Percentiles rank a stretch among this genome's conserved stretches.
phyloP scores from a whole-genome alignment of 805 yeast species.

The Lachancea fermentati region DNA sequence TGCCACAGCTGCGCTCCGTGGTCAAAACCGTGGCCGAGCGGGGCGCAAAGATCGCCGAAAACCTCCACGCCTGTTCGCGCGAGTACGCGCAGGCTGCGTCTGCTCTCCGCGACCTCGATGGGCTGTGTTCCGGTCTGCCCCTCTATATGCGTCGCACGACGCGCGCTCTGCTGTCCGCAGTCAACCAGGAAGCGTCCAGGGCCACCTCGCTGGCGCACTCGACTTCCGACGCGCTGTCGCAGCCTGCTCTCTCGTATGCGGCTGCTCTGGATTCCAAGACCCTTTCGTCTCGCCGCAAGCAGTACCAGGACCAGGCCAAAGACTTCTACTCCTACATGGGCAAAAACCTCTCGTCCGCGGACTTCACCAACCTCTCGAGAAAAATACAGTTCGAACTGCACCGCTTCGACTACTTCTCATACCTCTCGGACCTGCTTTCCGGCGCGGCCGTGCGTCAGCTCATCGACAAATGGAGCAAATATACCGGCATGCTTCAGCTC shows the following conservation, averaged over 20 bases:
- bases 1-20: slow-evolving; percentile 5
- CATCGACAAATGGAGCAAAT: slow-evolving; percentile 1
- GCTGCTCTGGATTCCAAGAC: slow-evolving; percentile 2
- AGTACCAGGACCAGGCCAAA: slow-evolving; percentile 13
- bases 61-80: not conserved
- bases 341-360: slow-evolving; percentile 6
- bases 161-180: not conserved
- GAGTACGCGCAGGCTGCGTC: slow-evolving; percentile 4
- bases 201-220: not conserved
- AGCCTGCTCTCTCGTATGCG: not conserved
- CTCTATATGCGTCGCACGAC: slow-evolving; percentile 1
- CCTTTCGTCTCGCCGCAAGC: slow-evolving; percentile 9
- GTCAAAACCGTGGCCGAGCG: slow-evolving; percentile 2
- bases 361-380: slow-evolving; percentile 5
- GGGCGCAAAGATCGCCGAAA: slow-evolving; percentile 2
- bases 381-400: slow-evolving; percentile 14
- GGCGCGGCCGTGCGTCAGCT: slow-evolving; percentile 4
- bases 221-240: not conserved
- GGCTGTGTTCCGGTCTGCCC: not conserved
- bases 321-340: slow-evolving; percentile 12
- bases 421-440: slow-evolving; percentile 4
- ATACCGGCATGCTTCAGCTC: not conserved
- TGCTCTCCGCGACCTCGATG: slow-evolving; percentile 3
- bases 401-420: slow-evolving; percentile 14
- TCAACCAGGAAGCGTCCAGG: not conserved